Evolutionary conservation across 495 filamentous ascomycete genomes (phyloP).

Genomic region (Penicillium herquei): DNA sequence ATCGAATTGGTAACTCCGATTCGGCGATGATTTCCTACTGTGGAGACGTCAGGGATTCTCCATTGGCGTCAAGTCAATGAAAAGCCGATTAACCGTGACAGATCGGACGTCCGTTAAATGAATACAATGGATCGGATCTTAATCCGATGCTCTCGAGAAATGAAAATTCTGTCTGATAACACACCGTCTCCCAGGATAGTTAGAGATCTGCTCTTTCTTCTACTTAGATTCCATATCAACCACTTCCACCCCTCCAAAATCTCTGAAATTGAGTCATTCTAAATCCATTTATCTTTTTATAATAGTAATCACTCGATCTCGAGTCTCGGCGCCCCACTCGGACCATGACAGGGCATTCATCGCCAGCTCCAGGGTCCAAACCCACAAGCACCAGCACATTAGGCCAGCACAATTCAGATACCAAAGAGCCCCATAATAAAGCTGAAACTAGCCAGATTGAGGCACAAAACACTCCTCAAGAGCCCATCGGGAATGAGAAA

Average conservation of each 20-base stretch:
- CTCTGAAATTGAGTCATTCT: too few species aligned
- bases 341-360: neutral
- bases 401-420: neutral
- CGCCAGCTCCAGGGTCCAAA: neutral
- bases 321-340: neutral
- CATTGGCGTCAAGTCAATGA: neutral
- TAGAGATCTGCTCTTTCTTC: neutral
- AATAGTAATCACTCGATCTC: neutral
- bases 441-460: neutral
- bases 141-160: neutral
- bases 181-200: neutral
- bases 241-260: too few species aligned
- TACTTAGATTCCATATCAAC: neutral
- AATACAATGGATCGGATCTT: neutral
- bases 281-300: neutral
- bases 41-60: neutral
- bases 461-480: neutral
- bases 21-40: constrained; percentile 3
- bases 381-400: neutral
- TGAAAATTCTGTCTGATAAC: neutral
- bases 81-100: constrained; percentile 1
- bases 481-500: neutral
- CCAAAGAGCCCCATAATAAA: neutral
- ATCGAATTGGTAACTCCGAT: neutral
- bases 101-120: neutral